Conservation (phyloP, 768 basidiomycete species). For the Lentinus brumalis region DNA sequence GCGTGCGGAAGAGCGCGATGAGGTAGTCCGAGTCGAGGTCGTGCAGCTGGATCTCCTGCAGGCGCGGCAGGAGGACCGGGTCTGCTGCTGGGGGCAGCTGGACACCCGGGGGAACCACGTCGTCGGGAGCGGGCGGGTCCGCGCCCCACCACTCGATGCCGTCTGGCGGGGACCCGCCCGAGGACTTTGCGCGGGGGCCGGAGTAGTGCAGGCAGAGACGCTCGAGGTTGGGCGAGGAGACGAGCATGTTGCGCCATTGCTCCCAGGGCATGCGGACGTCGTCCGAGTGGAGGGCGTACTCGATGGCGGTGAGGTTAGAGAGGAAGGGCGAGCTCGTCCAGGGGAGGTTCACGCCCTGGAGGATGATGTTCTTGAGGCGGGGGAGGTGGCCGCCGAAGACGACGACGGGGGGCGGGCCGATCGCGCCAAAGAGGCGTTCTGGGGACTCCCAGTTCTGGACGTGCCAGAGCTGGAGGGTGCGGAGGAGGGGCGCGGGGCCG, state of each 20-base stretch:
- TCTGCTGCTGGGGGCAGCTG: conserved; percentile 47
- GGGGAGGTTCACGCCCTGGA: conserved; percentile 67
- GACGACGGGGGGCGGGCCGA: conserved; percentile 58
- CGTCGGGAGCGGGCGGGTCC: conserved; percentile 34
- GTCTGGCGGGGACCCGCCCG: conserved; percentile 24
- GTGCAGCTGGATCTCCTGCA: conserved; percentile 51
- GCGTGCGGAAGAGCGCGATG: conserved; percentile 45
- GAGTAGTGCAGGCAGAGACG: conserved; percentile 59
- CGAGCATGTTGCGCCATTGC: conserved; percentile 58
- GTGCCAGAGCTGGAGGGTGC: conserved; percentile 65
- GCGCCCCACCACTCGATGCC: conserved; percentile 36
- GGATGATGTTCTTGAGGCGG: conserved; percentile 52
- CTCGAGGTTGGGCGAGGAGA: conserved; percentile 46
- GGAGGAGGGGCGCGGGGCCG: conserved; percentile 55
- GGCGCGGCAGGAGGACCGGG: conserved; percentile 27
- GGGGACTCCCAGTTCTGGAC: conserved; percentile 57
- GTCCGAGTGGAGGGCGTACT: conserved; percentile 62
- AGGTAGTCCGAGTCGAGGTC: conserved; percentile 61
- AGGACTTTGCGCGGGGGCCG: conserved; percentile 42
- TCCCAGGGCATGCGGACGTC: conserved; percentile 57
- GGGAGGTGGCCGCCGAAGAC: conserved; percentile 58
- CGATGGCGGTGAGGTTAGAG: conserved; percentile 48
- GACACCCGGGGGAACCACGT: conserved; percentile 30
- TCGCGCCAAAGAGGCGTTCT: conserved; percentile 54
- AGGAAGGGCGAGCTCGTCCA: conserved; percentile 63